phyloP scores from a whole-genome alignment of 768 basidiomycete species.

The Neoboletus subvelutipes region DNA sequence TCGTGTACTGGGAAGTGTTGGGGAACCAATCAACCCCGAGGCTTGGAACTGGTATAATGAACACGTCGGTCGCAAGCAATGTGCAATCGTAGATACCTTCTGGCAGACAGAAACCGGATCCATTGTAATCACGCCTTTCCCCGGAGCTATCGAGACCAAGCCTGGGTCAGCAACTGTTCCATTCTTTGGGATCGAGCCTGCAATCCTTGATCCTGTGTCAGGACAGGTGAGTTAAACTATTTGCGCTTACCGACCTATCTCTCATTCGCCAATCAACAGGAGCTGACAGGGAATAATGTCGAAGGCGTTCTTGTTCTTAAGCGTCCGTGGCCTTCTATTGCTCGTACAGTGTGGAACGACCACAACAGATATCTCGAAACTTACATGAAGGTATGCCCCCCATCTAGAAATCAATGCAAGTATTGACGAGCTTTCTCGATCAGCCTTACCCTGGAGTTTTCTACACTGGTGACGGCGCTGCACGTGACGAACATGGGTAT shows the following conservation, averaged over 20 bases:
- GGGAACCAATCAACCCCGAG: constrained; percentile 98
- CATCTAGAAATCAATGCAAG: constrained; percentile 33
- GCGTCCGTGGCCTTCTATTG: constrained; percentile 93
- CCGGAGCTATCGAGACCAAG: constrained; percentile 94
- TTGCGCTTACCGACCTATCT: neutral
- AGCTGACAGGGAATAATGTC: constrained; percentile 75
- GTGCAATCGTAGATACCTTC: constrained; percentile 92
- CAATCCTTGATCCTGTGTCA: constrained; percentile 79
- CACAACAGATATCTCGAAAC: constrained; percentile 84
- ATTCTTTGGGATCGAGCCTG: constrained; percentile 93
- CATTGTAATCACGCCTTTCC: constrained; percentile 92
- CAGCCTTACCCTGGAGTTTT: constrained; percentile 86
- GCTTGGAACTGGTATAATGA: constrained; percentile 99
- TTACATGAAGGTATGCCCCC: constrained; percentile 55
- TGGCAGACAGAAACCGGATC: constrained; percentile 99
- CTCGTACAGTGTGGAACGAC: constrained; percentile 88
- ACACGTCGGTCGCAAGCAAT: constrained; percentile 82
- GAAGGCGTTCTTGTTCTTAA: constrained; percentile 89
- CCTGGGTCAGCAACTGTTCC: constrained; percentile 96
- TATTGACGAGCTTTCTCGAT: constrained; percentile 30
- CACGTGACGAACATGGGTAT: constrained; percentile 92
- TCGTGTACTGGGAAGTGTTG: constrained; percentile 89
- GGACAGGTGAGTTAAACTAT: constrained; percentile 51
- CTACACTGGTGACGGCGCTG: constrained; percentile 98
- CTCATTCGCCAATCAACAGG: constrained; percentile 33